These are phyloP conservation scores for Sanghuangporus sanghuang DNA, from an alignment of 1,284 basidiomycete species.

Conservation along the genomic window DNA sequence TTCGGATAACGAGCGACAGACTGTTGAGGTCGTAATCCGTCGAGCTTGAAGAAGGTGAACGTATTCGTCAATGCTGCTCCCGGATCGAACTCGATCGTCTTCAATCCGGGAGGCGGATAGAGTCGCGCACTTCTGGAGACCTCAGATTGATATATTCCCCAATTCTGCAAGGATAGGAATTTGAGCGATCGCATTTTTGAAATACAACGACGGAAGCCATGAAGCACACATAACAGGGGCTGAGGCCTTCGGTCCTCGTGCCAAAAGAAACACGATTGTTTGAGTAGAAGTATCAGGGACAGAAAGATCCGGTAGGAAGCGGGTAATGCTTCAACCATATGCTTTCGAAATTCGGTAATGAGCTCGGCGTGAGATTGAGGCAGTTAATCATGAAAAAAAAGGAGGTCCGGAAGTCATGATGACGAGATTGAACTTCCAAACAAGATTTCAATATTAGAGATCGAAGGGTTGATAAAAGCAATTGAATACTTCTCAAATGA, in stretches of 20 bases:
- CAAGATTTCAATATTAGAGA: not conserved
- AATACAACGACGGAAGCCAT: not conserved
- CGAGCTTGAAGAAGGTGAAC: not conserved
- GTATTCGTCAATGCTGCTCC: too few relatives aligned
- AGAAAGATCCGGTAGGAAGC: not conserved
- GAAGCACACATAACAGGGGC: not conserved
- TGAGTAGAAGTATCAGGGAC: not conserved
- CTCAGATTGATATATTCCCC: not conserved
- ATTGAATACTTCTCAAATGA: not conserved
- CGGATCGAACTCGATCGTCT: not conserved
- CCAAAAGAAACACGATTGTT: not conserved
- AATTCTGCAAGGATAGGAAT: not conserved
- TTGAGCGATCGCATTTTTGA: not conserved
- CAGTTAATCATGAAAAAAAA: not conserved
- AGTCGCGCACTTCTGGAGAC: not conserved
- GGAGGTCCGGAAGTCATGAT: not conserved
- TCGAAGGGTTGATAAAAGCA: not conserved
- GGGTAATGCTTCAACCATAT: not conserved
- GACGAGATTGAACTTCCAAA: not conserved
- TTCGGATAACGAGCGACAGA: too few relatives aligned
- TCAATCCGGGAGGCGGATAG: not conserved
- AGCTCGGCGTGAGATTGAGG: not conserved
- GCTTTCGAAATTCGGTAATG: not conserved
- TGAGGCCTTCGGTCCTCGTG: not conserved
- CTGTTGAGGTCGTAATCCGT: not conserved